phyloP scores from a whole-genome alignment of 371 early-diverging fungal genomes.

The Massospora cicadina region DNA sequence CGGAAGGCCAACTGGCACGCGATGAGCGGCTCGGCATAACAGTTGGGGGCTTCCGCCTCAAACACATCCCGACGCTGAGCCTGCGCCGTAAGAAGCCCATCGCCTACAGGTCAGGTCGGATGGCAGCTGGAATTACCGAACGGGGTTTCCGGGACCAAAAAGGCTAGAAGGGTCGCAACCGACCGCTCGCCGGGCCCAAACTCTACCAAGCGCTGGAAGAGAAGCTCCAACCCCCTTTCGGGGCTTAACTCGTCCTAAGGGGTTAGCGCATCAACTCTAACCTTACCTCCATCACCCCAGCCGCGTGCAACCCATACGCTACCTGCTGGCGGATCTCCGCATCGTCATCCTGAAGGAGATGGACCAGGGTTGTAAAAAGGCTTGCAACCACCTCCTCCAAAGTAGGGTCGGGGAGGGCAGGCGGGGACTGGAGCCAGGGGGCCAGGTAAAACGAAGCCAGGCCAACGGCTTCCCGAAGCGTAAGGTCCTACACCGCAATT shows the following conservation, averaged over 20 bases:
- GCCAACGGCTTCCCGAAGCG: not conserved
- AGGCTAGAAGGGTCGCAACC: not conserved
- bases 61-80: conserved; percentile 12
- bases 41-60: conserved; percentile 12
- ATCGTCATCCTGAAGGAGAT: not conserved
- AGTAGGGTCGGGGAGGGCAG: not conserved
- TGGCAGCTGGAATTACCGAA: not conserved
- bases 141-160: not conserved
- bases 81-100: not conserved
- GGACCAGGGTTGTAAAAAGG: not conserved
- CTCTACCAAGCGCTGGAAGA: not conserved
- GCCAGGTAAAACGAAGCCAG: not conserved
- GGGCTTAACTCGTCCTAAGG: not conserved
- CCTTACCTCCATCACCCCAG: not conserved
- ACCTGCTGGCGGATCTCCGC: not conserved
- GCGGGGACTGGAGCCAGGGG: not conserved
- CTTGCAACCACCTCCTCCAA: not conserved
- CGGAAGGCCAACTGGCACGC: not conserved
- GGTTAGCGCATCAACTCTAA: not conserved
- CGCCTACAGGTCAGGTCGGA: not conserved
- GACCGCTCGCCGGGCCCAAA: not conserved
- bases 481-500: not conserved
- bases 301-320: not conserved
- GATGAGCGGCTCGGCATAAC: not conserved
- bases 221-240: not conserved